phyloP scores from a whole-genome alignment of 192 early-diverging fungal species.

The Entomortierella chlamydospora region DNA sequence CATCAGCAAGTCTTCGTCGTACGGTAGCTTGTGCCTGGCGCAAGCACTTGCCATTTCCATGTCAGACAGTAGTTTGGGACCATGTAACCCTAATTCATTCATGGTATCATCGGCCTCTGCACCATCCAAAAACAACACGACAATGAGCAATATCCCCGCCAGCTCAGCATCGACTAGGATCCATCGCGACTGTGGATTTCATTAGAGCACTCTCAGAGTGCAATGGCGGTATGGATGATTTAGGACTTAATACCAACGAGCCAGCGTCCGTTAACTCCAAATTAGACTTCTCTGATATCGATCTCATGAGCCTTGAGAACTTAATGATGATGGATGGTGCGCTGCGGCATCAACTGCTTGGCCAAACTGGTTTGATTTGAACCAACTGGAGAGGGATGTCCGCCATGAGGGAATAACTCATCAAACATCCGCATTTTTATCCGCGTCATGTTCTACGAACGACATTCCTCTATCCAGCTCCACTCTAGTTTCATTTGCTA shows the following conservation, averaged over 20 bases:
- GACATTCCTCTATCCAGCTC: slow-evolving; percentile 22
- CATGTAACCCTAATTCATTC: neutral
- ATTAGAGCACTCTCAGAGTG: slow-evolving; percentile 42
- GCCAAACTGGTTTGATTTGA: slow-evolving; percentile 53
- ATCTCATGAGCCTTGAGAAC: slow-evolving; percentile 33
- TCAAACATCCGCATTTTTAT: slow-evolving; percentile 22
- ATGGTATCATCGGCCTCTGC: slow-evolving; percentile 37
- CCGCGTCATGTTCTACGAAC: slow-evolving; percentile 29
- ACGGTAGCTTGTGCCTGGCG: slow-evolving; percentile 3
- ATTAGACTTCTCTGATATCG: neutral
- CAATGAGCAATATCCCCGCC: neutral
- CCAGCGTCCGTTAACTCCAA: neutral
- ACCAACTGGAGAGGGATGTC: slow-evolving; percentile 44
- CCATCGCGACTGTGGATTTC: slow-evolving; percentile 38
- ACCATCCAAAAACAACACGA: slow-evolving; percentile 14
- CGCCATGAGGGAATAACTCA: slow-evolving; percentile 17
- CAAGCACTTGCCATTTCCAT: slow-evolving; percentile 31
- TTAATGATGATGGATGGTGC: slow-evolving; percentile 44
- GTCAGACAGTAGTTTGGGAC: slow-evolving; percentile 1
- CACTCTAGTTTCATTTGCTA: slow-evolving; percentile 13
- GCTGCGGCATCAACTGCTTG: slow-evolving; percentile 35
- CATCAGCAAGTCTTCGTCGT: slow-evolving; percentile 37
- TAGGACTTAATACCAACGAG: slow-evolving; percentile 8
- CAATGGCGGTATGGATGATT: slow-evolving; percentile 20
- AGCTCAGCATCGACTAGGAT: slow-evolving; percentile 11